These are phyloP conservation scores for Boletus huronensis DNA, from an alignment of 768 basidiomycete species.

Conservation along the genomic window DNA sequence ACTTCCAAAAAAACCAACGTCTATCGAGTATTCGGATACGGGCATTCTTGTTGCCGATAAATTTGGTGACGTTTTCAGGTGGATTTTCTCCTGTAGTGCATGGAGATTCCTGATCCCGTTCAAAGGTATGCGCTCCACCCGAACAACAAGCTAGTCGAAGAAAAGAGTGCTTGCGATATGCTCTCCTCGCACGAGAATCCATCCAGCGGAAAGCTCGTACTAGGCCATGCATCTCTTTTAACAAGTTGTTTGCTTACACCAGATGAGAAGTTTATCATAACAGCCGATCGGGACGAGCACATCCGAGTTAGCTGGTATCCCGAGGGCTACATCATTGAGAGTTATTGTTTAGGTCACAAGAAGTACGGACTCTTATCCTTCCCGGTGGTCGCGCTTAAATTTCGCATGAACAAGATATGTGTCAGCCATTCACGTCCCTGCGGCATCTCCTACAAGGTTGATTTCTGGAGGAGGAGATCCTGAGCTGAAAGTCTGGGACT, in stretches of 20 bases:
- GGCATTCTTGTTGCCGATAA: slow-evolving; percentile 87
- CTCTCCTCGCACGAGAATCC: slow-evolving; percentile 64
- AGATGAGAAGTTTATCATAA: slow-evolving; percentile 75
- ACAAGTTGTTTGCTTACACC: slow-evolving; percentile 66
- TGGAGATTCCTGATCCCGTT: background rate
- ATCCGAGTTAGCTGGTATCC: slow-evolving; percentile 91
- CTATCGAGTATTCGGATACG: slow-evolving; percentile 60
- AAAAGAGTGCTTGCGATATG: slow-evolving; percentile 33
- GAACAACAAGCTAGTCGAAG: slow-evolving; percentile 4
- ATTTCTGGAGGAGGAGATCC: slow-evolving; percentile 90
- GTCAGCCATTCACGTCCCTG: slow-evolving; percentile 72
- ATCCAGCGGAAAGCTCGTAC: slow-evolving; percentile 63
- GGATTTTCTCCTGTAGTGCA: slow-evolving; percentile 7
- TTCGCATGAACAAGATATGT: slow-evolving; percentile 56
- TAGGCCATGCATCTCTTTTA: slow-evolving; percentile 88
- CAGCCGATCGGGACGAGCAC: slow-evolving; percentile 94
- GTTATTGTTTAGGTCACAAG: slow-evolving; percentile 80
- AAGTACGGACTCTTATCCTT: slow-evolving; percentile 47
- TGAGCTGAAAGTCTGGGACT: slow-evolving; percentile 74
- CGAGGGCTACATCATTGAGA: slow-evolving; percentile 79
- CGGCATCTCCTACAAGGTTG: slow-evolving; percentile 43
- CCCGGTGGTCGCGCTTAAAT: background rate
- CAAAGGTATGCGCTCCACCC: slow-evolving; percentile 60
- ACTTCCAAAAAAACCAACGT: slow-evolving; percentile 80
- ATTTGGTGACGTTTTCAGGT: slow-evolving; percentile 93